Evolutionary conservation across 2,329 filamentous ascomycete genomes (phyloP).

Genomic region (Rhexocercosporidium sp.): DNA sequence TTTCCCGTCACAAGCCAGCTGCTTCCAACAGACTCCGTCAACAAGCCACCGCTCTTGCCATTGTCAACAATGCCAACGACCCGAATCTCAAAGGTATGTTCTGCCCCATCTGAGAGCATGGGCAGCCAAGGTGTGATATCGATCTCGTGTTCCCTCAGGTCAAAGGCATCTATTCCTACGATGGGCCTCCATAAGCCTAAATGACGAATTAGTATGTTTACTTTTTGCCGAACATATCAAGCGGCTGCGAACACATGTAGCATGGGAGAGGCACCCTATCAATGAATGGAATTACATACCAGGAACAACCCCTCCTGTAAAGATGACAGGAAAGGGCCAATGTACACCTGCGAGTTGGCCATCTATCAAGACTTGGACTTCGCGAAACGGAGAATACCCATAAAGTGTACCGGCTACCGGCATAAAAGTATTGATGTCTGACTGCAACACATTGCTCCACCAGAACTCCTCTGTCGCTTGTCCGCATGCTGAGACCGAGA

Average conservation of each 20-base stretch:
- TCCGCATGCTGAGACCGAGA: slow-evolving; percentile 78
- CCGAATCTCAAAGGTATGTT: slow-evolving; percentile 71
- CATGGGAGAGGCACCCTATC: too few species aligned
- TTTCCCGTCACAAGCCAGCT: slow-evolving; percentile 82
- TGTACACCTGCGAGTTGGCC: slow-evolving; percentile 73
- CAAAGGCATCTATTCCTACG: slow-evolving; percentile 79
- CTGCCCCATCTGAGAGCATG: slow-evolving; percentile 65
- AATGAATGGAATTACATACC: background rate
- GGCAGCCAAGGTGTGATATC: slow-evolving; percentile 81
- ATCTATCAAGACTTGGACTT: slow-evolving; percentile 79
- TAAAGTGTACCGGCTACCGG: slow-evolving; percentile 60
- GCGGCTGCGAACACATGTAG: background rate
- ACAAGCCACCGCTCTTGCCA: slow-evolving; percentile 50
- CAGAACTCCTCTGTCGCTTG: slow-evolving; percentile 83
- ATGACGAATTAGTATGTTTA: background rate
- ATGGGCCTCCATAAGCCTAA: slow-evolving; percentile 76
- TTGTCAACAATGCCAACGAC: slow-evolving; percentile 68
- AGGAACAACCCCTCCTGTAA: slow-evolving; percentile 80
- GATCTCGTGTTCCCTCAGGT: slow-evolving; percentile 79
- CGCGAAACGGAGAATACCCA: slow-evolving; percentile 76
- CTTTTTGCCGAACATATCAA: background rate
- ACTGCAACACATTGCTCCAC: slow-evolving; percentile 78
- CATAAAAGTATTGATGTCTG: slow-evolving; percentile 63
- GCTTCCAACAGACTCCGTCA: slow-evolving; percentile 62
- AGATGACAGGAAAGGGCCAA: slow-evolving; percentile 84